Evolutionary conservation across 2,329 filamentous ascomycete genomes (phyloP), one percentile per base, ranked within the genome.

Genomic region (Phaeosphaeria sp.): DNA sequence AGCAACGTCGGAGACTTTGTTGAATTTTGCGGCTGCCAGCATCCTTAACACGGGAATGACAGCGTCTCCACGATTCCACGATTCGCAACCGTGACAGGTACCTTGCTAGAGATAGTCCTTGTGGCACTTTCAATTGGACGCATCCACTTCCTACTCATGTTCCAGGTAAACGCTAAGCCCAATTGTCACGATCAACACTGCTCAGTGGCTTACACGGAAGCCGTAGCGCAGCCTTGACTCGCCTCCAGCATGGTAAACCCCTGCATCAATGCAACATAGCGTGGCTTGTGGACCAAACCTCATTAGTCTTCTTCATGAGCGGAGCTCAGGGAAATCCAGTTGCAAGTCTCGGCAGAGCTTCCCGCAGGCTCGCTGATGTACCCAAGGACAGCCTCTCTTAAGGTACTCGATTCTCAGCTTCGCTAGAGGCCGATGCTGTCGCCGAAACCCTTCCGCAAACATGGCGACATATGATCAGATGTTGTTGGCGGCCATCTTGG

Each of bases 381-480:
- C 30, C 30, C 11, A 13, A 13, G 30, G 30, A 15, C 13, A 36
- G 30, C 30, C 30, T 36, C 30, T 36, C 11, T 36, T 36, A 36
- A 36, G 3, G 30, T 36, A 36, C 30, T 36, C 30, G 30, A 3
- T 36, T 11, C 30, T 36, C 30, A 15, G 13, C 6, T 15, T 36
- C 11, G 3, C 5, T 36, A 36, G 30, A 36, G 30, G 30, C 30
- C 13, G 30, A 36, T 36, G 30, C 30, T 36, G 5, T 36, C 30
- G 30, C 30, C 30, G 30, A 6, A 36, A 36, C 30, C 30, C 30
- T 15, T 36, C 11, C 30, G 30, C 30, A 36, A 36, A 11, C 30
- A 66, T 69, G 63, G 47, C 62, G 36, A 59, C 49, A 23, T 68
- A 58, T 53, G 64, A 70, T 21, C 39, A 55, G 1, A 46, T 75